Evolutionary conservation across 352 stramenopile species (phyloP).

Genomic region (Albugo laibachii): DNA sequence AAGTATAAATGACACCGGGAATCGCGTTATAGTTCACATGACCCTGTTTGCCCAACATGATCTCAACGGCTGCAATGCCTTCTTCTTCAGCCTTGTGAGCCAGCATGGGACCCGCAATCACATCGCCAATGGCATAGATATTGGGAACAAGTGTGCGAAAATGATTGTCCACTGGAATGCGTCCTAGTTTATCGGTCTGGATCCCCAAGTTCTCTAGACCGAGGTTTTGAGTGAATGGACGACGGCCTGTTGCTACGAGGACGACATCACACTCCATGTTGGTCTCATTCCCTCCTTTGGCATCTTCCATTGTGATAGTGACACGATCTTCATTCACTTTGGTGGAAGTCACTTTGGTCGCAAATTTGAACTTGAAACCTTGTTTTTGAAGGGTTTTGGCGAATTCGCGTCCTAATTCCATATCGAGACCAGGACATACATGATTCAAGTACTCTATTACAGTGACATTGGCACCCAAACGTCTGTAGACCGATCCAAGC

Average conservation of each 20-base stretch:
- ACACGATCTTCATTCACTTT: conserved; percentile 85
- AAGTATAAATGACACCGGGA: conserved; percentile 96
- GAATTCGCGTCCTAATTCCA: conserved; percentile 93
- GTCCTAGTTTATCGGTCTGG: conserved; percentile 90
- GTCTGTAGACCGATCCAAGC: conserved; percentile 95
- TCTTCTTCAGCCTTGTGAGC: conserved; percentile 99
- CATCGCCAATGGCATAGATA: conserved; percentile 96
- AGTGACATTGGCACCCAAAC: conserved; percentile 89
- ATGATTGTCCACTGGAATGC: conserved; percentile 93
- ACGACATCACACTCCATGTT: conserved; percentile 67
- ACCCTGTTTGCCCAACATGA: conserved; percentile 90
- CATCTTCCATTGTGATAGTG: conserved; percentile 89
- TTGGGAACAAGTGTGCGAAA: conserved; percentile 88
- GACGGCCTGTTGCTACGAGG: conserved; percentile 79
- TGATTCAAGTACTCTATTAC: conserved; percentile 97
- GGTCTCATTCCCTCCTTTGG: conserved; percentile 23
- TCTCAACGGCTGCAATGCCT: conserved; percentile 94
- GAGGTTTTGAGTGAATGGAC: conserved; percentile 89
- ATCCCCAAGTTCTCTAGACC: conserved; percentile 95
- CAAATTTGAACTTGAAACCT: conserved; percentile 94
- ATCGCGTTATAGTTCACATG: conserved; percentile 99
- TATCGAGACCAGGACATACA: conserved; percentile 85
- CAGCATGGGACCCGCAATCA: conserved; percentile 97
- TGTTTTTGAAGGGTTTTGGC: conserved; percentile 97
- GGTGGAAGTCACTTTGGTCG: conserved; percentile 91